Evolutionary conservation across 192 early-diverging fungal genomes (phyloP).

Genomic region (Coemansia umbellata): DNA sequence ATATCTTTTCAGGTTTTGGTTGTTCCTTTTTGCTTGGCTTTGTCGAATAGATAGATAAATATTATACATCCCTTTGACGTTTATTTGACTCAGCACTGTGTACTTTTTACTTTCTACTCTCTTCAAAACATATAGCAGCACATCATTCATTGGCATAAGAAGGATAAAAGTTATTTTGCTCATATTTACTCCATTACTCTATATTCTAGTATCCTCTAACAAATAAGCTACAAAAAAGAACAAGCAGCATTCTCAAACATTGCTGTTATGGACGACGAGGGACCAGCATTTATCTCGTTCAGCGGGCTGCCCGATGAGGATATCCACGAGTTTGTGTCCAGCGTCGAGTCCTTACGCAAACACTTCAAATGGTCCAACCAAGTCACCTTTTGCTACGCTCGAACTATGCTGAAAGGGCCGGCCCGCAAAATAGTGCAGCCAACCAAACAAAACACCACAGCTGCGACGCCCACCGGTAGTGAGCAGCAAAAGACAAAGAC

Average conservation of each 20-base stretch:
- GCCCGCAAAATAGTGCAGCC: conserved; percentile 34
- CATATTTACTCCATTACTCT: not conserved
- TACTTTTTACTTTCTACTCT: too few relatives aligned
- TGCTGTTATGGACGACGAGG: conserved; percentile 44
- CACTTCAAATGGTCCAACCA: conserved; percentile 52
- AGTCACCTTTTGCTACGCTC: conserved; percentile 44
- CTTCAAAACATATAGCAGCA: too few relatives aligned
- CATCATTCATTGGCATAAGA: too few relatives aligned
- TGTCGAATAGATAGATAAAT: too few relatives aligned
- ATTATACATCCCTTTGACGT: too few relatives aligned
- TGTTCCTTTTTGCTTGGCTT: too few relatives aligned
- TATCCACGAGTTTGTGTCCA: conserved; percentile 41
- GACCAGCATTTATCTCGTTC: conserved; percentile 49
- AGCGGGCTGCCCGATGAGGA: conserved; percentile 43
- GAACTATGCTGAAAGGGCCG: conserved; percentile 47
- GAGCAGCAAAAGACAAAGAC: conserved; percentile 16
- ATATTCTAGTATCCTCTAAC: not conserved
- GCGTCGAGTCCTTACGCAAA: conserved; percentile 45
- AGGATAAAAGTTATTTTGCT: too few relatives aligned
- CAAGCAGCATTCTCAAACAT: too few relatives aligned
- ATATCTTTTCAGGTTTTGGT: too few relatives aligned
- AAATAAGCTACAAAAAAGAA: not conserved
- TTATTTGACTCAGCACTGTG: too few relatives aligned
- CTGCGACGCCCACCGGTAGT: not conserved
- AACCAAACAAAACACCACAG: not conserved